Percentiles rank a stretch among this genome's conserved stretches.
These are phyloP conservation scores for Diaporthe nobilis DNA, from an alignment of 2,329 filamentous ascomycete species.

Conservation along the genomic window DNA sequence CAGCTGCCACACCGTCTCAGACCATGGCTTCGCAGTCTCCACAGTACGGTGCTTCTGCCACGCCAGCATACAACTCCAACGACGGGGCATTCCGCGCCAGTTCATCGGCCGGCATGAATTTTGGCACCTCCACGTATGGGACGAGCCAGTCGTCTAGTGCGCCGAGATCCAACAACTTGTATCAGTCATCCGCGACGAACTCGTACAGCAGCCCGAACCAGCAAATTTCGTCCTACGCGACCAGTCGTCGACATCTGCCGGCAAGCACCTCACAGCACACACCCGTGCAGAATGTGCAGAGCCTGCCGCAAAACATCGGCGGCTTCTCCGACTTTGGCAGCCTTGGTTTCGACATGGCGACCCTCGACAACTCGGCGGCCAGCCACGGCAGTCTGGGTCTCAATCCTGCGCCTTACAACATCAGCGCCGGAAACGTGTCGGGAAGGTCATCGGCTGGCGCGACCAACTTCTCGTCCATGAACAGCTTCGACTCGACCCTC, in stretches of 20 bases:
- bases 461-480: slow-evolving; percentile 44
- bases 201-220: slow-evolving; percentile 39
- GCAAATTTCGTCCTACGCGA: slow-evolving; percentile 38
- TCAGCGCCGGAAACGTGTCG: slow-evolving; percentile 46
- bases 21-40: slow-evolving; percentile 46
- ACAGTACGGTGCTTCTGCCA: slow-evolving; percentile 46
- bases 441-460: slow-evolving; percentile 46
- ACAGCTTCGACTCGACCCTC: slow-evolving; percentile 48
- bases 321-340: slow-evolving; percentile 45
- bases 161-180: slow-evolving; percentile 34
- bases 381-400: slow-evolving; percentile 46
- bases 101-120: slow-evolving; percentile 42
- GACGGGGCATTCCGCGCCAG: slow-evolving; percentile 46
- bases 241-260: slow-evolving; percentile 37
- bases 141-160: slow-evolving; percentile 37
- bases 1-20: slow-evolving; percentile 45
- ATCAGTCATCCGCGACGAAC: slow-evolving; percentile 29
- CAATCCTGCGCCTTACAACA: slow-evolving; percentile 46
- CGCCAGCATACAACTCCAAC: slow-evolving; percentile 43
- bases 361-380: slow-evolving; percentile 47
- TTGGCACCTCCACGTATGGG: slow-evolving; percentile 43
- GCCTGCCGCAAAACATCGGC: slow-evolving; percentile 43
- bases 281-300: slow-evolving; percentile 41
- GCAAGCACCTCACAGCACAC: slow-evolving; percentile 37
- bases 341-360: slow-evolving; percentile 48